Base-by-base conservation (phyloP, 2,329 filamentous ascomycete genomes). In the Aspergillus floridensis region DNA sequence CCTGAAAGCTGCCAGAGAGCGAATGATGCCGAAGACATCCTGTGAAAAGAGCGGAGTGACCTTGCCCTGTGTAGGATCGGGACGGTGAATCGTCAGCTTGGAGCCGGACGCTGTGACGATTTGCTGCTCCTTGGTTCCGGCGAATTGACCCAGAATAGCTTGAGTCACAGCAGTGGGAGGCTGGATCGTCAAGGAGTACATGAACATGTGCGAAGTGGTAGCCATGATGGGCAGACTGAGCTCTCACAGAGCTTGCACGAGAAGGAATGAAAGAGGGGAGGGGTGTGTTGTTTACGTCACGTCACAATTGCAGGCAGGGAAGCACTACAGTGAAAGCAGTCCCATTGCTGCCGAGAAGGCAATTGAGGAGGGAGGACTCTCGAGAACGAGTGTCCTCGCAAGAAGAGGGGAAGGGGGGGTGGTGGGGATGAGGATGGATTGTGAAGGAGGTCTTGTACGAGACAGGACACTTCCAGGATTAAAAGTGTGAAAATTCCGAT, bases 171-270 rank as follows among this genome's bases (percentile, higher is more conserved):
- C 90, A 66, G 92, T 93, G 35, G 95, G 91, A 68, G 91, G 89
- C 79, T 97, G 92, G 72, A 99, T 88, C 68, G 95, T 98, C 81
- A 99, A 84, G 72, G 92, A 95, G 81, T 99, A 99, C 81, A 99
- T 88, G 77, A 97, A 97, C 92, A 97, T 96, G 76, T 93, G 93
- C 66, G 93, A 97, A 63, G 93, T 97, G 75, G 93, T 96, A 81
- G 95, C 93, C 95, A 98, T 98, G 75, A 60, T 82, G 79, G 75
- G 73, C 70, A 65, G 41, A 61, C 35, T 61, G 60, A 66, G 65
- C 64, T 66, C 61, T 53, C 53, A 59, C 53, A 46, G 63, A 60
- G 55, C 62, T 59, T 59, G 60, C 56, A 61, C 41, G 56, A n/a
- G 21, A 21, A 31, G 26, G 21, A 48, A 22, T 31, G 47, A 12